Evolutionary conservation across 139 green algal genomes (phyloP).

Genomic region (Chlamydomonas eustigma): DNA sequence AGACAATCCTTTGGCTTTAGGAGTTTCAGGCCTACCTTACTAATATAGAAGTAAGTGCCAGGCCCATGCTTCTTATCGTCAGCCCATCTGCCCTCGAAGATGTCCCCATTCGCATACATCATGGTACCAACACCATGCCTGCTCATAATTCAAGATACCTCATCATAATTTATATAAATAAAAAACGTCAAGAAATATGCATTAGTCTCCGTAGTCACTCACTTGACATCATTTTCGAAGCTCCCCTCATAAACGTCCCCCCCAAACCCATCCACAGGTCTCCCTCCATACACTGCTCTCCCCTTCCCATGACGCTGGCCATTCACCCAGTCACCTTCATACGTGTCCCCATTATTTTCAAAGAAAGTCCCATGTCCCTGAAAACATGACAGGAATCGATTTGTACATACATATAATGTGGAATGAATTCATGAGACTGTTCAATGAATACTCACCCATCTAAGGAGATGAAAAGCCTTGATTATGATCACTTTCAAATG

Average conservation of each 20-base stretch:
- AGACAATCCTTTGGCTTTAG: background rate
- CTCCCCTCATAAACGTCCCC: constrained; percentile 68
- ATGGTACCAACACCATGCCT: constrained; percentile 57
- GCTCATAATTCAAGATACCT: background rate
- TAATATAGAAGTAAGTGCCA: constrained; percentile 58
- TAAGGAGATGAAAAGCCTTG: no score
- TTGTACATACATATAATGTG: background rate
- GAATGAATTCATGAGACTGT: constrained; percentile 6
- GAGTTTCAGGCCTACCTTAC: constrained; percentile 20
- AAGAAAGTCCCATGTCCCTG: constrained; percentile 63
- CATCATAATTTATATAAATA: background rate
- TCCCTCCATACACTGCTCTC: constrained; percentile 55
- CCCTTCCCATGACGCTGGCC: constrained; percentile 45
- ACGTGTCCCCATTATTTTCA: constrained; percentile 60
- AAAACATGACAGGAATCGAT: no score
- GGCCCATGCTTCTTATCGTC: constrained; percentile 64
- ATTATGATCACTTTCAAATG: no score
- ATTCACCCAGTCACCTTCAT: constrained; percentile 62
- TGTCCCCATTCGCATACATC: constrained; percentile 59
- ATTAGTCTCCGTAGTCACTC: constrained; percentile 16
- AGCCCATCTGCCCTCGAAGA: constrained; percentile 62
- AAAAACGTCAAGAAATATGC: background rate
- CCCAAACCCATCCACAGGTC: constrained; percentile 53
- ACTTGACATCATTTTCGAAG: constrained; percentile 57
- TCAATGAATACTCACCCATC: no score